A percentile compares a stretch with the other conserved stretches of the same genome.
Evolutionary conservation across 495 filamentous ascomycete species (phyloP).

Genomic region (Lophium mytilinum): DNA sequence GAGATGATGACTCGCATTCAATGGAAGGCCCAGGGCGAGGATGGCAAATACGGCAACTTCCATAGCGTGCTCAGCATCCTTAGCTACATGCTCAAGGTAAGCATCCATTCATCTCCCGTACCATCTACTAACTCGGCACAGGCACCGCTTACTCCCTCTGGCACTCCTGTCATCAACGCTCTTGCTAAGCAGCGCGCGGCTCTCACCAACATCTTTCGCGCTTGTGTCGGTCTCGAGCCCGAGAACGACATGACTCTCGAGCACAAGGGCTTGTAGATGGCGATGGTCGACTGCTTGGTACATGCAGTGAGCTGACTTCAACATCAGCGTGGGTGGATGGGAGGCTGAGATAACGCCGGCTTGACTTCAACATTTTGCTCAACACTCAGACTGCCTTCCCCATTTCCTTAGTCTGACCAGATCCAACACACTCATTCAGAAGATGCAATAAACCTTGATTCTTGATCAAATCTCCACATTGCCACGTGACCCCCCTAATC

Average conservation of each 20-base stretch:
- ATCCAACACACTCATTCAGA: neutral
- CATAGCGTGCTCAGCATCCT: constrained; percentile 96
- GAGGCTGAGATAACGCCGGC: neutral
- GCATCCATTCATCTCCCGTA: neutral
- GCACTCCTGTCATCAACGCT: constrained; percentile 92
- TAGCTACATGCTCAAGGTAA: constrained; percentile 95
- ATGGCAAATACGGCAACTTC: constrained; percentile 77
- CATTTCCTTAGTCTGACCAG: neutral
- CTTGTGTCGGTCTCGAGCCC: constrained; percentile 92
- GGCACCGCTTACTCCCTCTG: constrained; percentile 88
- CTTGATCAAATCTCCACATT: neutral
- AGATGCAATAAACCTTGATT: neutral
- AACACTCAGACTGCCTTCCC: neutral
- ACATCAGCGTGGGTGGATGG: neutral
- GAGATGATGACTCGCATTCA: constrained; percentile 98
- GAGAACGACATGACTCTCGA: constrained; percentile 99
- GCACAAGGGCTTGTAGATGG: constrained; percentile 81
- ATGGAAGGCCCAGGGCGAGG: constrained; percentile 61
- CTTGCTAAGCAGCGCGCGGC: constrained; percentile 93
- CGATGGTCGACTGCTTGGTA: neutral
- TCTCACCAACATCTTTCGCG: constrained; percentile 97
- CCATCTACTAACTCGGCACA: constrained; percentile 14
- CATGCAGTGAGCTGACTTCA: neutral
- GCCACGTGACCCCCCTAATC: neutral
- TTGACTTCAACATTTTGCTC: neutral